These are phyloP conservation scores for Xylaria intraflava DNA, from an alignment of 495 filamentous ascomycete species.

Conservation along the genomic window DNA sequence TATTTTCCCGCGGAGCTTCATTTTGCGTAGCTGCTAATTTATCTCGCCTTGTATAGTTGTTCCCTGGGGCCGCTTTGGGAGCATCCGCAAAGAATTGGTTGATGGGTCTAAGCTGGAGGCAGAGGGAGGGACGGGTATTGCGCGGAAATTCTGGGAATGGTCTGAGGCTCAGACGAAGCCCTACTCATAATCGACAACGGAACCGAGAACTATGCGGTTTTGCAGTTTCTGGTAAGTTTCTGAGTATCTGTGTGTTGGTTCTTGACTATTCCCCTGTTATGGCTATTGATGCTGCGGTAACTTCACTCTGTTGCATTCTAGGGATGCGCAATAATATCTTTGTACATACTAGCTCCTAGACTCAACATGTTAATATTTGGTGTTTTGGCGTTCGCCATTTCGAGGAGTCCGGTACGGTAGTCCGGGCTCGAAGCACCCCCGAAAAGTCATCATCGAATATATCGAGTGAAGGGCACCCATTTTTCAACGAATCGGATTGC, in stretches of 20 bases:
- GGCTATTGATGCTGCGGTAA: too few relatives aligned
- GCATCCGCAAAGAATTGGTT: constrained; percentile 30
- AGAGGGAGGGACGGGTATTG: constrained; percentile 38
- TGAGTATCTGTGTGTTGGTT: too few relatives aligned
- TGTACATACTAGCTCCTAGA: too few relatives aligned
- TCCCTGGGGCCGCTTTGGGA: constrained; percentile 33
- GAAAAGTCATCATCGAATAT: too few relatives aligned
- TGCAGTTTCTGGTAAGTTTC: too few relatives aligned
- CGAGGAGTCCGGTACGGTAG: neutral
- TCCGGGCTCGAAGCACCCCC: too few relatives aligned
- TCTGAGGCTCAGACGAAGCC: constrained; percentile 33
- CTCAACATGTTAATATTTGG: neutral
- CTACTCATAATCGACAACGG: constrained; percentile 9
- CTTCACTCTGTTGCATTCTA: too few relatives aligned
- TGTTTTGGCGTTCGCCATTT: neutral
- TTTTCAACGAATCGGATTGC: too few relatives aligned
- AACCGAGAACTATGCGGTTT: neutral
- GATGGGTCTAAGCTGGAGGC: constrained; percentile 20
- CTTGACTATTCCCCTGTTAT: too few relatives aligned
- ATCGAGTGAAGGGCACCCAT: too few relatives aligned
- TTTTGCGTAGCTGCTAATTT: neutral
- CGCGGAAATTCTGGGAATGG: constrained; percentile 37
- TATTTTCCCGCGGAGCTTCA: neutral
- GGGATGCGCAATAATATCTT: too few relatives aligned
- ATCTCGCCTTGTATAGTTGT: constrained; percentile 20